A percentile compares a stretch with the other conserved stretches of the same genome.
Evolutionary conservation across 2,329 filamentous ascomycete genomes (phyloP).

Genomic region (Onygenales sp.): DNA sequence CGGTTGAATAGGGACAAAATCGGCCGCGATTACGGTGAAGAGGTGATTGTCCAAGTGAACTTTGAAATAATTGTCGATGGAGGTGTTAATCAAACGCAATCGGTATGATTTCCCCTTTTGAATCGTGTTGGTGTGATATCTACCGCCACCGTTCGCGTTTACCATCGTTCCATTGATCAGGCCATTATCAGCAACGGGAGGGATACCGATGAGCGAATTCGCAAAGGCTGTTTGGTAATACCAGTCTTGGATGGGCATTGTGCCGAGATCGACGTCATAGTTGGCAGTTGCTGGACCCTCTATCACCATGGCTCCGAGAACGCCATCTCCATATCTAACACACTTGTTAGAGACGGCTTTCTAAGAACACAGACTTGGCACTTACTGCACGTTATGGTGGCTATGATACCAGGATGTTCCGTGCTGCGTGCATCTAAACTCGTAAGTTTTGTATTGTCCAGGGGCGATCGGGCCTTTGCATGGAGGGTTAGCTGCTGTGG

Average conservation of each 20-base stretch:
- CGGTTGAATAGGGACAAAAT: conserved; percentile 3
- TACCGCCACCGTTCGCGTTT: conserved; percentile 1
- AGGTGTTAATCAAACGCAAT: conserved; percentile 5
- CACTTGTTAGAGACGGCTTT: not conserved
- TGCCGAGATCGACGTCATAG: conserved; percentile 56
- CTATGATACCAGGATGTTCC: conserved; percentile 54
- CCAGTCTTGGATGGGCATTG: conserved; percentile 55
- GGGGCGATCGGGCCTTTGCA: conserved; percentile 45
- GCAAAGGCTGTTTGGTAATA: conserved; percentile 40
- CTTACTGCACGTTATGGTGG: conserved; percentile 36
- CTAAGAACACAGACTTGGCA: not conserved
- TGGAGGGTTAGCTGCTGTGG: conserved; percentile 13
- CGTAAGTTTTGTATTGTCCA: conserved; percentile 47
- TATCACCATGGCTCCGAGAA: conserved; percentile 50
- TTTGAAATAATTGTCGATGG: conserved; percentile 6
- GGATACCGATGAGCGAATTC: conserved; percentile 1
- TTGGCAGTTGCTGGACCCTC: conserved; percentile 49
- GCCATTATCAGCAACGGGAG: conserved; percentile 2
- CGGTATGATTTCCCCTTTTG: conserved; percentile 1
- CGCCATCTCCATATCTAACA: conserved; percentile 32
- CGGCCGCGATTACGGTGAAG: conserved; percentile 5
- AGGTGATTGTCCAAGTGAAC: conserved; percentile 9
- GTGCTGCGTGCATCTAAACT: conserved; percentile 47
- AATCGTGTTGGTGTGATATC: not conserved
- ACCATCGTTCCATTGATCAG: conserved; percentile 6